phyloP scores from a whole-genome alignment of 352 stramenopile species.

The Globisporangium takayamanum region DNA sequence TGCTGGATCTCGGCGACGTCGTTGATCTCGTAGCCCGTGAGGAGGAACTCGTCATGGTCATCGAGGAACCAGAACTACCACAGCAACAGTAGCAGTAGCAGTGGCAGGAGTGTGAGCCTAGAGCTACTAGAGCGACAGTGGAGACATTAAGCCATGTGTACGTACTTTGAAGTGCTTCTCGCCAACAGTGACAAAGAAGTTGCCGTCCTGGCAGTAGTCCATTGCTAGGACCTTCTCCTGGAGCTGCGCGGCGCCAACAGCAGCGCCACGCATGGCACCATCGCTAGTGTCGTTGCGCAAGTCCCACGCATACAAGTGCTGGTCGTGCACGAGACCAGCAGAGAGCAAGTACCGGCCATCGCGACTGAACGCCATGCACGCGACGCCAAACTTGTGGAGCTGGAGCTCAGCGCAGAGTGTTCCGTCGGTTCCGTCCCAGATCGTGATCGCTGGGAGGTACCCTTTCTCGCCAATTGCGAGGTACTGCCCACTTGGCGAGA shows the following conservation, averaged over 20 bases:
- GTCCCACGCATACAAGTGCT: slow-evolving; percentile 77
- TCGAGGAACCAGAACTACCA: slow-evolving; percentile 72
- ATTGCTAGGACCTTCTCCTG: slow-evolving; percentile 66
- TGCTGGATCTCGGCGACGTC: slow-evolving; percentile 56
- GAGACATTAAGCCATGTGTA: neutral
- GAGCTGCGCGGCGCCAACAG: slow-evolving; percentile 41
- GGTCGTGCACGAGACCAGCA: slow-evolving; percentile 73
- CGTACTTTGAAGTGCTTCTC: slow-evolving; percentile 72
- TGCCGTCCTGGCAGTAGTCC: slow-evolving; percentile 62
- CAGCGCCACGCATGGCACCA: slow-evolving; percentile 23
- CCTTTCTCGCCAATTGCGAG: slow-evolving; percentile 87
- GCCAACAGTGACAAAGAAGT: slow-evolving; percentile 80
- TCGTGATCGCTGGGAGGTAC: slow-evolving; percentile 75
- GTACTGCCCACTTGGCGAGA: slow-evolving; percentile 78
- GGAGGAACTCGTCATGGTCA: slow-evolving; percentile 36
- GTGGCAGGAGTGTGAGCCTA: no score
- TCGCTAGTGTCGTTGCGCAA: slow-evolving; percentile 15
- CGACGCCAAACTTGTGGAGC: slow-evolving; percentile 75
- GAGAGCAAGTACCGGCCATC: slow-evolving; percentile 60
- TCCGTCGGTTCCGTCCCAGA: slow-evolving; percentile 77
- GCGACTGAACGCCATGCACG: slow-evolving; percentile 72
- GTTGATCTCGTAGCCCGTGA: slow-evolving; percentile 49
- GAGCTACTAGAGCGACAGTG: no score
- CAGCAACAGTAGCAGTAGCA: no score
- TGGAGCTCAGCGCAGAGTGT: slow-evolving; percentile 80